phyloP scores from a whole-genome alignment of 2,329 filamentous ascomycete genomes.

The Fusarium robinianum region DNA sequence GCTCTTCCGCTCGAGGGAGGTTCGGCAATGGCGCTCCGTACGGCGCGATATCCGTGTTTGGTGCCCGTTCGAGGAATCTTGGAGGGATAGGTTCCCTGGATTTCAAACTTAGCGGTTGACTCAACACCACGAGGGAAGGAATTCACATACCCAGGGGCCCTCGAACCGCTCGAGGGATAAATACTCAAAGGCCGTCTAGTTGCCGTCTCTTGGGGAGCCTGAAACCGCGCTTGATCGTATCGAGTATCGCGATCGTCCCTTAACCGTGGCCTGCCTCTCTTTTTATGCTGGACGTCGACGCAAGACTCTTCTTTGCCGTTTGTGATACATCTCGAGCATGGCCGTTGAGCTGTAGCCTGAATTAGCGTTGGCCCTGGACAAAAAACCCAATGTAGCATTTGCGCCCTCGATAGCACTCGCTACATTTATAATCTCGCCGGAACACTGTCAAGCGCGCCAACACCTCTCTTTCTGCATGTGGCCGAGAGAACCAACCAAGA shows the following conservation, averaged over 20 bases:
- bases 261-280: constrained; percentile 75
- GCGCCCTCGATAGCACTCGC: too few species aligned
- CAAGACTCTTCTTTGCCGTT: constrained; percentile 82
- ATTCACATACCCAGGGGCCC: constrained; percentile 52
- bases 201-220: constrained; percentile 51
- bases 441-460: too few species aligned
- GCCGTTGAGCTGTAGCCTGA: constrained; percentile 64
- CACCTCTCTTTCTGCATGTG: too few species aligned
- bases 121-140: constrained; percentile 54
- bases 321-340: constrained; percentile 75
- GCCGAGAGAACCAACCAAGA: too few species aligned
- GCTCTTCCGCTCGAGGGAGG: constrained; percentile 50
- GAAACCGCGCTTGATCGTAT: constrained; percentile 57
- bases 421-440: too few species aligned
- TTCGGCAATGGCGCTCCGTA: constrained; percentile 52
- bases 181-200: constrained; percentile 56
- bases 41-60: constrained; percentile 54
- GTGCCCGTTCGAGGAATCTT: constrained; percentile 57
- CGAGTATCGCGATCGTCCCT: constrained; percentile 70
- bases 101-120: constrained; percentile 53
- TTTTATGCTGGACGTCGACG: constrained; percentile 85
- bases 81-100: constrained; percentile 52
- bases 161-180: constrained; percentile 52
- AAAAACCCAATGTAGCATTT: not conserved
- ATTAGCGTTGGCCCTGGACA: constrained; percentile 43